Percentiles rank a stretch among this genome's conserved stretches.
These are phyloP conservation scores for Cadophora gregata DNA, from an alignment of 2,329 filamentous ascomycete genomes.

Conservation along the genomic window DNA sequence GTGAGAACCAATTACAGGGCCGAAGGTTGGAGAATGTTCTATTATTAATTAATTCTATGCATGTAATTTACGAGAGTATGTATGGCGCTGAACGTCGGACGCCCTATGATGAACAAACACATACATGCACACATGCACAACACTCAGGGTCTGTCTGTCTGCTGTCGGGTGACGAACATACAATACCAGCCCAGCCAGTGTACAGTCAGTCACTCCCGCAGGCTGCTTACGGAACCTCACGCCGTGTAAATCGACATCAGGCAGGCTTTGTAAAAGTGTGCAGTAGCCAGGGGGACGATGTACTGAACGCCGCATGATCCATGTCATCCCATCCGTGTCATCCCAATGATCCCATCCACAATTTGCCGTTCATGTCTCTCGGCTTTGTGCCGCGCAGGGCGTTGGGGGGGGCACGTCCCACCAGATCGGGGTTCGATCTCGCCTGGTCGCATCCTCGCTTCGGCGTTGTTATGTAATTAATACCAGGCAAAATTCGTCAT, in stretches of 20 bases:
- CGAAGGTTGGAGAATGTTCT: not conserved
- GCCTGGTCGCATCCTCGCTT: too few relatives aligned
- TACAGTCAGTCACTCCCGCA: not conserved
- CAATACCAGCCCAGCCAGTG: not conserved
- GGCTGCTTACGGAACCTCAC: too few relatives aligned
- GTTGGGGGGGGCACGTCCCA: not conserved
- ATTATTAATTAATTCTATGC: not conserved
- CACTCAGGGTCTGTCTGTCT: not conserved
- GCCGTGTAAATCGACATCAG: not conserved
- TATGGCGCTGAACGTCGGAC: too few relatives aligned
- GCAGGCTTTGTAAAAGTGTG: not conserved
- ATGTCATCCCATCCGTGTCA: not conserved
- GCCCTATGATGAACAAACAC: not conserved
- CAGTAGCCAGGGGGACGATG: not conserved
- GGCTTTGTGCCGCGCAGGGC: slow-evolving; percentile 6
- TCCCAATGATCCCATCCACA: too few relatives aligned
- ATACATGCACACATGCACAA: not conserved
- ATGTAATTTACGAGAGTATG: too few relatives aligned
- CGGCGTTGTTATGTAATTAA: slow-evolving; percentile 19
- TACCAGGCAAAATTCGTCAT: too few relatives aligned
- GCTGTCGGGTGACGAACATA: not conserved
- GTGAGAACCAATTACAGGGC: not conserved
- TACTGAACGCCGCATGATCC: not conserved
- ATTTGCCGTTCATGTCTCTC: not conserved
- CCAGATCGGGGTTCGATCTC: not conserved